A percentile compares a stretch with the other conserved stretches of the same genome.
Conservation (phyloP, 2,329 filamentous ascomycete genomes). For the Aureobasidium namibiae region DNA sequence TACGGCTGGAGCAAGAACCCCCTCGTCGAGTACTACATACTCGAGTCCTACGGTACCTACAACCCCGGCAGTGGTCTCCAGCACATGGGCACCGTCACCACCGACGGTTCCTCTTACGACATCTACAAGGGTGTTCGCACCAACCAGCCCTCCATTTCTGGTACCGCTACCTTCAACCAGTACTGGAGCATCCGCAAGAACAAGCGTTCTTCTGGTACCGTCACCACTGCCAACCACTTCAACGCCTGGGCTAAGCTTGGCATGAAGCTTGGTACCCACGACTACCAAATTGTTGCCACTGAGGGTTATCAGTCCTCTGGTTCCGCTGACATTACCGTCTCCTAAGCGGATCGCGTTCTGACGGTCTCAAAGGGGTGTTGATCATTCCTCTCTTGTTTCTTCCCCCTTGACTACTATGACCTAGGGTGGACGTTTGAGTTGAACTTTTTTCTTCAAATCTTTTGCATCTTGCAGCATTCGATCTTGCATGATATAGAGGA, state of each 20-base stretch:
- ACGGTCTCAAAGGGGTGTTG: too few species aligned
- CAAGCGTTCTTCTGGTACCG: constrained; percentile 44
- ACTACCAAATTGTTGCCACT: constrained; percentile 46
- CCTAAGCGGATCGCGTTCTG: background rate
- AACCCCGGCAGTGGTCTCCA: constrained; percentile 35
- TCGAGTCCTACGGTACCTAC: constrained; percentile 45
- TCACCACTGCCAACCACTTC: constrained; percentile 45
- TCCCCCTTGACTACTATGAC: too few species aligned
- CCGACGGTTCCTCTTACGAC: constrained; percentile 46
- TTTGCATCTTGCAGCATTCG: too few species aligned
- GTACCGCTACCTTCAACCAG: constrained; percentile 47
- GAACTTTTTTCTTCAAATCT: too few species aligned
- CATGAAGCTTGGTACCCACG: constrained; percentile 36
- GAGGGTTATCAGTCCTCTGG: constrained; percentile 37
- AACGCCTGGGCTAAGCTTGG: constrained; percentile 46
- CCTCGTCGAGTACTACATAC: constrained; percentile 51
- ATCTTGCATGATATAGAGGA: too few species aligned
- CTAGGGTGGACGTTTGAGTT: too few species aligned
- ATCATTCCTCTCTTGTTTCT: too few species aligned
- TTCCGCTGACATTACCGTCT: constrained; percentile 6
- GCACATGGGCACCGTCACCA: constrained; percentile 42
- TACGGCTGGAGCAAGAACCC: constrained; percentile 50
- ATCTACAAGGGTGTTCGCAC: constrained; percentile 42
- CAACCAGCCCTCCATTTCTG: constrained; percentile 41
- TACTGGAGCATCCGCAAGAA: constrained; percentile 45